Base-by-base conservation (phyloP, 495 filamentous ascomycete species). In the Pyrenopolyporus hunteri region DNA sequence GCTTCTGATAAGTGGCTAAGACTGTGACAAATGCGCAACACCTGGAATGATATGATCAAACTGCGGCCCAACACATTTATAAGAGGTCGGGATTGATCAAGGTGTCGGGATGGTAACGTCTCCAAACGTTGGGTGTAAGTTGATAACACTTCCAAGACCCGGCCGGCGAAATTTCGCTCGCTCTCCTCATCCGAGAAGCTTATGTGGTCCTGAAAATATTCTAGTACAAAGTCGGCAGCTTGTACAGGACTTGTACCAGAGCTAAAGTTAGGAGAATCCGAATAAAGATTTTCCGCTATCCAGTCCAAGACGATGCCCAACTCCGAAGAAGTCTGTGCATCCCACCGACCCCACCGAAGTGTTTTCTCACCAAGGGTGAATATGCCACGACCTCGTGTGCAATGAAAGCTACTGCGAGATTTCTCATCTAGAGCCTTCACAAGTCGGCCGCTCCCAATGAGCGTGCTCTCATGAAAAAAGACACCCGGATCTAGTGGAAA, bases 401-500 rank as follows among this genome's bases (percentile, higher is more conserved):
- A 57, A 26, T 65, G 63, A 11, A 76, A 51, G 2, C 49, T 60
- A n/a, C 63, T 69, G 23, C 48, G 63, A 37, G 57, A 57, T 16
- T 46, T 70, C 26, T 50, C 62, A 66, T 78, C 73, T 7, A 85
- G 70, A 8, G 80, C 85, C 45, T 76, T 80, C 31, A 67, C 67
- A 45, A 96, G 79, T 17, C 83, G 80, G 0, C 89, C 90, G 63
- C 85, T 87, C 11, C 92, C 92, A 44, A 96, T 79, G 44, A 95
- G 81, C 8, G 91, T 92, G 43, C 73, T 81, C 63, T 87, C 77
- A 63, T 93, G 90, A 63, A 95, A 94, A 71, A 81, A 94, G 1
- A 86, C 87, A 0, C 88, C 90, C 8, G 72, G 51, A 37, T 77
- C 79, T 19, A 96, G 74, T 20, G 91, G 87, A 33, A 76, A 78